phyloP scores from a whole-genome alignment of 805 yeast species.

The Hemisphaericaspora nanyangensis region DNA sequence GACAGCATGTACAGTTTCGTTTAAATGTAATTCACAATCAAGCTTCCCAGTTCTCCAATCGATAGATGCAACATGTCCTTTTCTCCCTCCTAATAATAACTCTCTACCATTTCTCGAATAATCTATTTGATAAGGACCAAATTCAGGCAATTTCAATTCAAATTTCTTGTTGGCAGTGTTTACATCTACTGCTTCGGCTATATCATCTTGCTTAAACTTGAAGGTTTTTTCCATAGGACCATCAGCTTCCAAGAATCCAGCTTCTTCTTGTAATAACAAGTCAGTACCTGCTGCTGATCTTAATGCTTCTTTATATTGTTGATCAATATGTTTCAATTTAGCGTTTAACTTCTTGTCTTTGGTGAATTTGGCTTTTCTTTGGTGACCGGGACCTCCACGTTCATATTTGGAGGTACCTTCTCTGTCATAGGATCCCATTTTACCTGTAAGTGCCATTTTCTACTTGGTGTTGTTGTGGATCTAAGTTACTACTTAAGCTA shows the following conservation, averaged over 20 bases:
- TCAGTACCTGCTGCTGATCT: conserved; percentile 84
- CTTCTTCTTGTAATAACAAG: conserved; percentile 75
- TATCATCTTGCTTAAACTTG: conserved; percentile 79
- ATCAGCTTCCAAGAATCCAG: conserved; percentile 88
- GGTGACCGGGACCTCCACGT: conserved; percentile 16
- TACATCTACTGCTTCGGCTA: conserved; percentile 69
- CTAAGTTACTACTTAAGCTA: no score
- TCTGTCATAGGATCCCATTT: conserved; percentile 18
- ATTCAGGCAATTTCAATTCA: conserved; percentile 65
- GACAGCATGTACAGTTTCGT: conserved; percentile 88
- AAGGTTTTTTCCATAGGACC: conserved; percentile 86
- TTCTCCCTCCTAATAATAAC: conserved; percentile 77
- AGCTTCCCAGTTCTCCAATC: conserved; percentile 90
- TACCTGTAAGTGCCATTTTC: conserved; percentile 13
- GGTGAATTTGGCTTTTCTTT: conserved; percentile 28
- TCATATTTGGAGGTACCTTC: conserved; percentile 24
- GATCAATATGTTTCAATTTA: conserved; percentile 63
- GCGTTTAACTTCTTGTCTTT: conserved; percentile 63
- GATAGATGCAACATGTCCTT: conserved; percentile 93
- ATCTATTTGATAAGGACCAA: conserved; percentile 83
- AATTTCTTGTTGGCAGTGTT: conserved; percentile 73
- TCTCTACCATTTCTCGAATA: conserved; percentile 87
- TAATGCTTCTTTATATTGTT: conserved; percentile 73
- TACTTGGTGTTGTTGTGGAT: no score
- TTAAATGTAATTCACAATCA: conserved; percentile 76